phyloP scores from a whole-genome alignment of 805 yeast genomes.

The Kockiozyma suomiensis region DNA sequence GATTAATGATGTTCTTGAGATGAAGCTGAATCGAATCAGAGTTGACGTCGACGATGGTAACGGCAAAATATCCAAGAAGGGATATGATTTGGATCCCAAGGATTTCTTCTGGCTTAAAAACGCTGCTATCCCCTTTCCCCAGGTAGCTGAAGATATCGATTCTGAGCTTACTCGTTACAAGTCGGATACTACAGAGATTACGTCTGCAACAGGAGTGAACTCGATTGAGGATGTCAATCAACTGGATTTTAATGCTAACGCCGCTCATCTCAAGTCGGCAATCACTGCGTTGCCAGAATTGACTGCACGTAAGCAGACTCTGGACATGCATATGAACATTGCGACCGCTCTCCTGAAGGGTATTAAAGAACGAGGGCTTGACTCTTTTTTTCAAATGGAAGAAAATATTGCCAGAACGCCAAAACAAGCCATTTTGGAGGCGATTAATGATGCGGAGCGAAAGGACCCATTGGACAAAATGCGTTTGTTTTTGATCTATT shows the following conservation, averaged over 20 bases:
- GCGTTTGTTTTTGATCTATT: slow-evolving; percentile 83
- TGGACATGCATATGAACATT: slow-evolving; percentile 97
- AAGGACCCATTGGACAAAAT: slow-evolving; percentile 68
- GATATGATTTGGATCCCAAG: slow-evolving; percentile 85
- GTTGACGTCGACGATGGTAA: slow-evolving; percentile 48
- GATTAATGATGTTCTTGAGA: slow-evolving; percentile 86
- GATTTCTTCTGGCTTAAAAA: slow-evolving; percentile 92
- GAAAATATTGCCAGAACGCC: slow-evolving; percentile 60
- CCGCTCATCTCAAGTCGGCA: slow-evolving; percentile 58
- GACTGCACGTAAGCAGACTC: slow-evolving; percentile 80
- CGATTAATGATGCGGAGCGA: slow-evolving; percentile 57
- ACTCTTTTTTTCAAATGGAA: slow-evolving; percentile 91
- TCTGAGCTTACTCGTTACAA: slow-evolving; percentile 78
- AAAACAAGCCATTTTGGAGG: slow-evolving; percentile 59
- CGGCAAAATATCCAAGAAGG: slow-evolving; percentile 48
- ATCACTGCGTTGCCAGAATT: slow-evolving; percentile 90
- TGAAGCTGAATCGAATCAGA: slow-evolving; percentile 79
- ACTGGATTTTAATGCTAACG: slow-evolving; percentile 40
- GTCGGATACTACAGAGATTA: slow-evolving; percentile 82
- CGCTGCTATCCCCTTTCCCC: slow-evolving; percentile 90
- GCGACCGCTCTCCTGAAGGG: slow-evolving; percentile 81
- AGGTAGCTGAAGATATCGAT: slow-evolving; percentile 97
- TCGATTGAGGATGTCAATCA: slow-evolving; percentile 72
- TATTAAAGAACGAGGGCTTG: slow-evolving; percentile 82
- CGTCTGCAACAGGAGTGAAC: slow-evolving; percentile 71